phyloP scores from a whole-genome alignment of 805 yeast species.

The Sugiyamaella boreocaroliniensis region DNA sequence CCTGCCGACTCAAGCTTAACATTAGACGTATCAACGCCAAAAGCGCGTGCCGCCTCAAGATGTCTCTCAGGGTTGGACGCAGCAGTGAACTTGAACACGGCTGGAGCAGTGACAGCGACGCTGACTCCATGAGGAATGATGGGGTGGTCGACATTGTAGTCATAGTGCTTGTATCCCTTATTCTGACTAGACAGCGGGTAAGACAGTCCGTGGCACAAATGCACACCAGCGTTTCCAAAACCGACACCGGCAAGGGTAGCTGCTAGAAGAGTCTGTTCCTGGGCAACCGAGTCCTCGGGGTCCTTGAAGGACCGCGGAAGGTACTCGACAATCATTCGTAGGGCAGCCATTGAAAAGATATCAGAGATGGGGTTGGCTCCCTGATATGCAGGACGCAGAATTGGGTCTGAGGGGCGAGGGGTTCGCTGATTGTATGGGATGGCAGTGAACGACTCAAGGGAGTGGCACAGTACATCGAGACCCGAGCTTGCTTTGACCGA shows the following conservation, averaged over 20 bases:
- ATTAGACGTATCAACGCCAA: constrained; percentile 33
- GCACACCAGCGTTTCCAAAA: constrained; percentile 41
- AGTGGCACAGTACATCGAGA: constrained; percentile 40
- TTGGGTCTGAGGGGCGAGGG: constrained; percentile 35
- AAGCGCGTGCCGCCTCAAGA: constrained; percentile 31
- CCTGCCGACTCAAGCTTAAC: constrained; percentile 35
- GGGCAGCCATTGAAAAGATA: constrained; percentile 38
- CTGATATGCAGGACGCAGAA: constrained; percentile 36
- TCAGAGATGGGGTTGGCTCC: constrained; percentile 43
- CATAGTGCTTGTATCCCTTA: constrained; percentile 32
- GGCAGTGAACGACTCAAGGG: constrained; percentile 42
- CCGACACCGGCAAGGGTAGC: constrained; percentile 43
- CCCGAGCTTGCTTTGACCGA: constrained; percentile 39
- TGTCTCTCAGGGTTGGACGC: constrained; percentile 36
- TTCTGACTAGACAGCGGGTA: constrained; percentile 36
- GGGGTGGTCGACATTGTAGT: constrained; percentile 35
- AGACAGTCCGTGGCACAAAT: constrained; percentile 39
- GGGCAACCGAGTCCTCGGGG: constrained; percentile 38
- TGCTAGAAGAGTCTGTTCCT: constrained; percentile 38
- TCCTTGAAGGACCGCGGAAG: constrained; percentile 35
- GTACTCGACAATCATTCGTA: constrained; percentile 36
- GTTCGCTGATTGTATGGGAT: constrained; percentile 36
- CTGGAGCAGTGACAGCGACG: constrained; percentile 42
- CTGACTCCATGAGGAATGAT: constrained; percentile 41
- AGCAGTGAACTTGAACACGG: constrained; percentile 36